Percentiles rank a stretch among this genome's conserved stretches.
Evolutionary conservation across 1,284 basidiomycete genomes (phyloP).

Genomic region (Golubevia sp.): DNA sequence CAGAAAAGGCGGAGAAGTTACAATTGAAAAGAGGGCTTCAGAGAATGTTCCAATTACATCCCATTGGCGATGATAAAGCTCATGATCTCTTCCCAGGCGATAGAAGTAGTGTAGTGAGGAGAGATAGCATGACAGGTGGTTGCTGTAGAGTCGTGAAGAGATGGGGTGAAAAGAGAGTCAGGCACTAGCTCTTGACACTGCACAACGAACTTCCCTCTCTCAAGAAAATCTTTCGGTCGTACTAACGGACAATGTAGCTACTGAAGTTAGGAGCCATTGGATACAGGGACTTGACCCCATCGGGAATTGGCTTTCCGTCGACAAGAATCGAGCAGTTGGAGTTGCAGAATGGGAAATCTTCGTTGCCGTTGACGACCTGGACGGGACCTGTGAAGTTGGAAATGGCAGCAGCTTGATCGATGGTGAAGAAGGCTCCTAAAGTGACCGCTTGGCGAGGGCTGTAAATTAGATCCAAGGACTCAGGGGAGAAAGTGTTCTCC

Average conservation of each 20-base stretch:
- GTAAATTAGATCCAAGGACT: conserved; percentile 13
- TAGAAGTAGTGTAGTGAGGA: conserved; percentile 19
- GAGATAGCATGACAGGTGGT: conserved; percentile 33
- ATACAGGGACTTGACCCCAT: conserved; percentile 21
- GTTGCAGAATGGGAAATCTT: conserved; percentile 28
- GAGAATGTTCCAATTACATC: no score
- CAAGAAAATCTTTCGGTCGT: no score
- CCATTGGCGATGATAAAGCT: conserved; percentile 5
- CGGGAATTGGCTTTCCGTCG: conserved; percentile 10
- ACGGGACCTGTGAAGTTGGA: conserved; percentile 24
- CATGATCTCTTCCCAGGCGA: conserved; percentile 17
- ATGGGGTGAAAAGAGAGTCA: no score
- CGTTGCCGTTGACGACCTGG: conserved; percentile 29
- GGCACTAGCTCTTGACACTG: no score
- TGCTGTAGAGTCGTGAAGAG: no score
- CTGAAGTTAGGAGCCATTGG: conserved; percentile 27
- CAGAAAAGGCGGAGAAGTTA: no score
- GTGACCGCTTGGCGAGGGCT: conserved; percentile 22
- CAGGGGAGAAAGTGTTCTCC: conserved; percentile 12
- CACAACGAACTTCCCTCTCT: no score
- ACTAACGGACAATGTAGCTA: conserved; percentile 17
- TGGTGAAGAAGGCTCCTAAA: conserved; percentile 19
- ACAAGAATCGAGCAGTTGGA: conserved; percentile 23
- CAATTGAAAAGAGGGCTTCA: no score
- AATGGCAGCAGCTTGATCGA: conserved; percentile 15